Percentiles rank a stretch among this genome's conserved stretches.
phyloP scores from a whole-genome alignment of 352 stramenopile species.

The Globisporangium emineosum region DNA sequence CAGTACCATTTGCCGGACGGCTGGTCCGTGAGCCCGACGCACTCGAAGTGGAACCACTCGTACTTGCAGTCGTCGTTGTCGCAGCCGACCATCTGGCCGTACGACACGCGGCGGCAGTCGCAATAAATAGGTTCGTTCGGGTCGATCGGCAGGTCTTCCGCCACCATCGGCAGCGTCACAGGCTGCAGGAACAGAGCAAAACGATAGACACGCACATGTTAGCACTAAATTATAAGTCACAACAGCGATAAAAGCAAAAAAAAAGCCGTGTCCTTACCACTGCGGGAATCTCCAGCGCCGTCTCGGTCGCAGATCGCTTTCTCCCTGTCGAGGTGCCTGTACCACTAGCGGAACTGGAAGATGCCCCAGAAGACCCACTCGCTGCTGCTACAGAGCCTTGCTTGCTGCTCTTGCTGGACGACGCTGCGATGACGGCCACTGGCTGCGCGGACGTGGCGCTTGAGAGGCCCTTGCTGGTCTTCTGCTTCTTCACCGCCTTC shows the following conservation, averaged over 20 bases:
- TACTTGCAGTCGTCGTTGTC: constrained; percentile 93
- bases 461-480: constrained; percentile 21
- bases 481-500: constrained; percentile 53
- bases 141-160: constrained; percentile 82
- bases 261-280: constrained; percentile 8
- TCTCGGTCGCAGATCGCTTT: constrained; percentile 50
- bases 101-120: constrained; percentile 84
- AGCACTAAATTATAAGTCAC: background rate
- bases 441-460: constrained; percentile 1
- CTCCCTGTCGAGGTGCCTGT: constrained; percentile 23
- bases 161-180: constrained; percentile 33
- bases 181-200: constrained; percentile 18
- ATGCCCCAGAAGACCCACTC: background rate
- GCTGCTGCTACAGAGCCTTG: background rate
- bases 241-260: background rate
- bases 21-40: constrained; percentile 83
- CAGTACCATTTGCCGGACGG: constrained; percentile 84
- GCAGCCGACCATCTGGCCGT: constrained; percentile 91
- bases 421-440: background rate
- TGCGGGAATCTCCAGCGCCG: constrained; percentile 30
- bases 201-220: background rate
- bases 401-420: constrained; percentile 20
- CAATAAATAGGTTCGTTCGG: constrained; percentile 89
- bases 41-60: constrained; percentile 92
- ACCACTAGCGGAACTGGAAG: constrained; percentile 6